phyloP scores from a whole-genome alignment of 352 stramenopile genomes.

The Phytophthora colocasiae region DNA sequence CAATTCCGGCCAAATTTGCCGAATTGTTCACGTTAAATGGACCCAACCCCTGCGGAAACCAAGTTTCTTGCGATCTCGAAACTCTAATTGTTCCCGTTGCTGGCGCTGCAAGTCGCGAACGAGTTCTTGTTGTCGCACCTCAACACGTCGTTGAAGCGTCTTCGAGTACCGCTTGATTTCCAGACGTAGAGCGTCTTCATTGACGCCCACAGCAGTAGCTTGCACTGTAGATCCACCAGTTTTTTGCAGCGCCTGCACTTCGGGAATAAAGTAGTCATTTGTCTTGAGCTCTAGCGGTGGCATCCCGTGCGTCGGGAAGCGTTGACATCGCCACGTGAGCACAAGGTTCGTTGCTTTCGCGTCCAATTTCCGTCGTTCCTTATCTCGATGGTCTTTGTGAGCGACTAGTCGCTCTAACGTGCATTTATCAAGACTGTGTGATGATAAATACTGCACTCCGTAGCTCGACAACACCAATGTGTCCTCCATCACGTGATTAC shows the following conservation, averaged over 20 bases:
- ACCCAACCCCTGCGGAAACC: constrained; percentile 24
- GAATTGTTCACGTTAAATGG: constrained; percentile 18
- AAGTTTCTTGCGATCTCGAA: constrained; percentile 50
- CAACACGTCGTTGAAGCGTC: constrained; percentile 45
- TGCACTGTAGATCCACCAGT: constrained; percentile 16
- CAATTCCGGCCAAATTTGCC: too few relatives aligned
- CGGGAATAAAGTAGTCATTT: constrained; percentile 44
- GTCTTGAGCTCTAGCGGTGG: constrained; percentile 47
- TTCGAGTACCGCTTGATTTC: constrained; percentile 56
- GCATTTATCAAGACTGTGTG: constrained; percentile 21
- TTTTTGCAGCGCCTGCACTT: constrained; percentile 37
- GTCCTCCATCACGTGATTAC: constrained; percentile 49
- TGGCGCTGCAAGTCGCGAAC: constrained; percentile 43
- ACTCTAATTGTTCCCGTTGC: constrained; percentile 44
- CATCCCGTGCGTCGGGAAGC: constrained; percentile 57
- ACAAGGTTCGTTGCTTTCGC: constrained; percentile 41
- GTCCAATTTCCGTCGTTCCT: constrained; percentile 22
- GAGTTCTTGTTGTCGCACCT: constrained; percentile 41
- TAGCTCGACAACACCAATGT: constrained; percentile 58
- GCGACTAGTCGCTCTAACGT: constrained; percentile 20
- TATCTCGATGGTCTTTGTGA: constrained; percentile 8
- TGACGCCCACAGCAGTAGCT: constrained; percentile 33
- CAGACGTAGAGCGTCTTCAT: constrained; percentile 42
- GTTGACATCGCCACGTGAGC: constrained; percentile 49
- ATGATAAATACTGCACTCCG: constrained; percentile 44